Conservation (phyloP, 352 stramenopile species). For the Thraustotheca clavata region DNA sequence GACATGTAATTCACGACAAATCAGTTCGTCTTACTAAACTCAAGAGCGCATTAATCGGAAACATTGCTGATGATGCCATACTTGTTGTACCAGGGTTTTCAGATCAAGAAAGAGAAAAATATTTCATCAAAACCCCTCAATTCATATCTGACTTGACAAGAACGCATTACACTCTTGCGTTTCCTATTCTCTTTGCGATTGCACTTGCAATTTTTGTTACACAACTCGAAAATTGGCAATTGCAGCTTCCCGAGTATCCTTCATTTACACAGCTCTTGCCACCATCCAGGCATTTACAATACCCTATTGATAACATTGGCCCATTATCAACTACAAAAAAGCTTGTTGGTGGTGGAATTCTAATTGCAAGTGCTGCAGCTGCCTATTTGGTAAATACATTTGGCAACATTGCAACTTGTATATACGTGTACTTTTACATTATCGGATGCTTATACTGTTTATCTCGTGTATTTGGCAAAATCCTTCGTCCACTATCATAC, state of each 20-base stretch:
- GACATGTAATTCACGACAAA: constrained; percentile 35
- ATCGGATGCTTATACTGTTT: neutral
- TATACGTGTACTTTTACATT: constrained; percentile 14
- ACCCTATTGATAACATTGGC: neutral
- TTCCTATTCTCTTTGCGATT: constrained; percentile 59
- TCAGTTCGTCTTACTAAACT: constrained; percentile 35
- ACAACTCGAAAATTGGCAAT: constrained; percentile 62
- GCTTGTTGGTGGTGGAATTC: too few species aligned
- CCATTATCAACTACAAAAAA: constrained; percentile 1
- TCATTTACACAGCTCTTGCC: constrained; percentile 55
- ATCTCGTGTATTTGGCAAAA: neutral
- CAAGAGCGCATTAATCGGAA: constrained; percentile 34
- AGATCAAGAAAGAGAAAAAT: constrained; percentile 35
- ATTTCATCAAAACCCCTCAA: neutral
- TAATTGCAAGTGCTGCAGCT: too few species aligned
- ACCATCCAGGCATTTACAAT: constrained; percentile 35
- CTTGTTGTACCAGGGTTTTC: constrained; percentile 41
- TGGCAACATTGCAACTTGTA: neutral
- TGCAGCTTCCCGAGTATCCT: constrained; percentile 29
- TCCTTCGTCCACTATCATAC: neutral
- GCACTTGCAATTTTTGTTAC: constrained; percentile 52
- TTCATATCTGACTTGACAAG: constrained; percentile 27
- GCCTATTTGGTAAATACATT: neutral
- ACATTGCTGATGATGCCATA: constrained; percentile 10
- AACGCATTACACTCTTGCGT: constrained; percentile 32